phyloP scores from a whole-genome alignment of 192 early-diverging fungal species.

The Backusella tarrabulga region DNA sequence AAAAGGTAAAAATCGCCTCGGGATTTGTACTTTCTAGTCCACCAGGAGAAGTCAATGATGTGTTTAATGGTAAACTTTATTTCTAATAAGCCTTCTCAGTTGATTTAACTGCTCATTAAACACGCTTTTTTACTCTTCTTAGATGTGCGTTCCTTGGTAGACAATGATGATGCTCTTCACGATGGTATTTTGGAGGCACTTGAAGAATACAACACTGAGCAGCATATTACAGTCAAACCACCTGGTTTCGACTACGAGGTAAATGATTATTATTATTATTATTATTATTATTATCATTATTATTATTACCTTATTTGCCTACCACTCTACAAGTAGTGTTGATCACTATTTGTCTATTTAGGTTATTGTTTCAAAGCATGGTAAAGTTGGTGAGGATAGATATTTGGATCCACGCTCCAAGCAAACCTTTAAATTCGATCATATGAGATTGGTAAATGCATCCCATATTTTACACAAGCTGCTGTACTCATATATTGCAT shows the following conservation, averaged over 20 bases:
- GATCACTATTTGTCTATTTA: conserved; percentile 14
- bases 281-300: no score
- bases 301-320: no score
- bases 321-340: no score
- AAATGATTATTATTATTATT: background rate
- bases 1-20: conserved; percentile 74
- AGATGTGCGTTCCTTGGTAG: conserved; percentile 89
- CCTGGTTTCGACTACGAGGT: conserved; percentile 62
- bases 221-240: conserved; percentile 70
- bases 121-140: background rate
- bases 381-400: conserved; percentile 59
- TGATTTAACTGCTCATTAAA: background rate
- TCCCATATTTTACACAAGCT: background rate
- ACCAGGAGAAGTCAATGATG: conserved; percentile 97
- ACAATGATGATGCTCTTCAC: conserved; percentile 74
- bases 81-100: no score
- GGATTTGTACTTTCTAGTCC: conserved; percentile 82
- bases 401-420: conserved; percentile 77
- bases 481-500: background rate
- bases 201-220: conserved; percentile 83
- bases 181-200: conserved; percentile 65
- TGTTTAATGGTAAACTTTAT: conserved; percentile 80
- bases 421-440: conserved; percentile 76
- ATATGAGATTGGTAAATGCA: conserved; percentile 58
- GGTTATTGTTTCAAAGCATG: conserved; percentile 78